Base-by-base conservation (phyloP, 306 rosid genomes). In the Prunus fruticosa region DNA sequence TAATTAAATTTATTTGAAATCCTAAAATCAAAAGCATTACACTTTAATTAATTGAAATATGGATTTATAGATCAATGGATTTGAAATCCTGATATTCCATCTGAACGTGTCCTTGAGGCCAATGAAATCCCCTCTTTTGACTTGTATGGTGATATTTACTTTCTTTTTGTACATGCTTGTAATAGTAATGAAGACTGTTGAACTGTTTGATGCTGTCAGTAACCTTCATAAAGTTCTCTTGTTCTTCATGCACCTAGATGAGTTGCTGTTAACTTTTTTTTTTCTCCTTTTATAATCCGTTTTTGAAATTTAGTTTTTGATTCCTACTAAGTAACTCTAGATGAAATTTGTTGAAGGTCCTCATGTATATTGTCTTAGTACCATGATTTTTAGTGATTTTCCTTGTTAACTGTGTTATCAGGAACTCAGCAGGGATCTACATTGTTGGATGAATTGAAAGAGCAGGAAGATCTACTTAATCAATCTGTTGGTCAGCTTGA, bases 391-490 rank as follows among this genome's bases (percentile, higher is more conserved):
- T 34, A 19, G 5, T 18, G 27, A 63, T 63, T 63, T 63, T 63
- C 23, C 20, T 2, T 6, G 22, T 16, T 18, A 0, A 49, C 52
- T 74, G 9, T 80, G 28, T 52, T 52, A 70, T 76, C 88, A 93
- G 98, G 98, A 68, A 83, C 75, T 70, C 95, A 82, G 71, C 87
- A 64, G 63, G 89, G 85, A 75, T 85, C 93, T 82, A 80, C 79
- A 47, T 67, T 86, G 82, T 69, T 84, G 74, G 92, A 84, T 82
- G 91, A 89, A 70, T 80, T 91, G 74, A 88, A 86, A 84, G 90
- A 91, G 70, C 87, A 84, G 86, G 97, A 91, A 84, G 85, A 81
- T 64, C 68, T 80, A 69, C 87, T 93, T 79, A 82, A 77, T 32
- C 83, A 82, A 68, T 91, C 85, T 76, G 81, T 93, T 76, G 88